A percentile compares a stretch with the other conserved stretches of the same genome.
Conservation (phyloP, 2,329 filamentous ascomycete species). For the Trichoderma harzianum region DNA sequence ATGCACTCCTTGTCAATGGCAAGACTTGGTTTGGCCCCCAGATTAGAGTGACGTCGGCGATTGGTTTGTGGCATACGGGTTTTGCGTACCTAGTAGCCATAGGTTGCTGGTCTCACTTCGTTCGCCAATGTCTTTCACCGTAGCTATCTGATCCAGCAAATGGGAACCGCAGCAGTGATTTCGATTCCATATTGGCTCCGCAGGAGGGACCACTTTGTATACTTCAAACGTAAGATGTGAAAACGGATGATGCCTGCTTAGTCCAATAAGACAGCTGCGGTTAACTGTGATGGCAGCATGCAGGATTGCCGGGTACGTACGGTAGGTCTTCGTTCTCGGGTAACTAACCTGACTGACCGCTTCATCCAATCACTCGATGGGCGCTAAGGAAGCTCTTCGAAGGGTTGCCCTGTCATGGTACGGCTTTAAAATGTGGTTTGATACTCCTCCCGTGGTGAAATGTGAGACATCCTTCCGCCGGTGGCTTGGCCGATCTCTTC, state of each 20-base stretch:
- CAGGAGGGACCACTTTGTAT: not conserved
- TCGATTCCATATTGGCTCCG: not conserved
- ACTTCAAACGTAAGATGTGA: not conserved
- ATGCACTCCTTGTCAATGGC: conserved; percentile 7
- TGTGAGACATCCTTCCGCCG: conserved; percentile 10
- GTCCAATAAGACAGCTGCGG: not conserved
- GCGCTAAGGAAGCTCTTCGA: conserved; percentile 2
- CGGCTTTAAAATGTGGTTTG: not conserved
- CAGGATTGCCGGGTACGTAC: not conserved
- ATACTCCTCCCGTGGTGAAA: not conserved
- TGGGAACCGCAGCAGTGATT: not conserved
- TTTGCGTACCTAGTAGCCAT: not conserved
- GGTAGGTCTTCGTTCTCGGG: not conserved
- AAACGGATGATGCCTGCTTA: not conserved
- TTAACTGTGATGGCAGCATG: not conserved
- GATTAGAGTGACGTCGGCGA: not conserved
- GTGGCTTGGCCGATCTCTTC: conserved; percentile 8
- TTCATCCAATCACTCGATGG: not conserved
- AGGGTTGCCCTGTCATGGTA: not conserved
- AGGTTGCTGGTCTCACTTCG: not conserved
- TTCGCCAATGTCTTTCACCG: not conserved
- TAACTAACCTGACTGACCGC: not conserved
- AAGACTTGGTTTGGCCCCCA: not conserved
- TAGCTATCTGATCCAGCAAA: not conserved
- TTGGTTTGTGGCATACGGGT: not conserved